These are phyloP conservation scores for Cystobasidiaceae sp. DNA, from an alignment of 1,284 basidiomycete species.

Conservation along the genomic window DNA sequence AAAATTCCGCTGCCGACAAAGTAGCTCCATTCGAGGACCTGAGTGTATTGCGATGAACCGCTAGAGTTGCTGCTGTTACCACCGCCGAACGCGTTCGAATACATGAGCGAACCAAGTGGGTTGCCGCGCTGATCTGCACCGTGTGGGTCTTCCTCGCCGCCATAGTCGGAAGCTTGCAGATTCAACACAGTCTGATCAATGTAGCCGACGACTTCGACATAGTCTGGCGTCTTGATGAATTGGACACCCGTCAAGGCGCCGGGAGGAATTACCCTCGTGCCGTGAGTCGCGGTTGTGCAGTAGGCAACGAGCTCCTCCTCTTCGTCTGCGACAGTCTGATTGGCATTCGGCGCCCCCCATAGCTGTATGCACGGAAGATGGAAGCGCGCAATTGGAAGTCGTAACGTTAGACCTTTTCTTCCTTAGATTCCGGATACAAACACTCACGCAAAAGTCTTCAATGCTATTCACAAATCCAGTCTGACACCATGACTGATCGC, in stretches of 20 bases:
- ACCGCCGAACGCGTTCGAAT: slow-evolving; percentile 43
- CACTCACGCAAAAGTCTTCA: slow-evolving; percentile 29
- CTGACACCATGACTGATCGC: slow-evolving; percentile 58
- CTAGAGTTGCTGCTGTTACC: slow-evolving; percentile 24
- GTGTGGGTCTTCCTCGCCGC: slow-evolving; percentile 51
- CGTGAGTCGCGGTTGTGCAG: slow-evolving; percentile 29
- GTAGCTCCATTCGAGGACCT: slow-evolving; percentile 56
- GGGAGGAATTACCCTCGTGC: slow-evolving; percentile 17
- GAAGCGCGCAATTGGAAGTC: neutral
- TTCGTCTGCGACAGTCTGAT: slow-evolving; percentile 31
- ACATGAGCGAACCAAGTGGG: slow-evolving; percentile 41
- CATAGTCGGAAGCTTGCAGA: slow-evolving; percentile 55
- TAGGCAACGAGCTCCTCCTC: slow-evolving; percentile 36
- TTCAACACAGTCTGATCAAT: slow-evolving; percentile 60
- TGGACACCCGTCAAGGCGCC: slow-evolving; percentile 56
- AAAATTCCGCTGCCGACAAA: slow-evolving; percentile 58
- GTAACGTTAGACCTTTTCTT: neutral
- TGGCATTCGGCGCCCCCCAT: slow-evolving; percentile 28
- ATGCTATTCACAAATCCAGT: slow-evolving; percentile 48
- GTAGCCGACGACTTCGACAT: slow-evolving; percentile 61
- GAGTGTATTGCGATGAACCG: slow-evolving; percentile 45
- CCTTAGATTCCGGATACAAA: neutral
- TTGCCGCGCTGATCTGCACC: slow-evolving; percentile 45
- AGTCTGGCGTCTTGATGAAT: slow-evolving; percentile 60
- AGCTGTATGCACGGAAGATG: neutral